Evolutionary conservation across 2,329 filamentous ascomycete species (phyloP), one percentile per base, ranked within the genome.

Genomic region (Colletotrichum musicola): DNA sequence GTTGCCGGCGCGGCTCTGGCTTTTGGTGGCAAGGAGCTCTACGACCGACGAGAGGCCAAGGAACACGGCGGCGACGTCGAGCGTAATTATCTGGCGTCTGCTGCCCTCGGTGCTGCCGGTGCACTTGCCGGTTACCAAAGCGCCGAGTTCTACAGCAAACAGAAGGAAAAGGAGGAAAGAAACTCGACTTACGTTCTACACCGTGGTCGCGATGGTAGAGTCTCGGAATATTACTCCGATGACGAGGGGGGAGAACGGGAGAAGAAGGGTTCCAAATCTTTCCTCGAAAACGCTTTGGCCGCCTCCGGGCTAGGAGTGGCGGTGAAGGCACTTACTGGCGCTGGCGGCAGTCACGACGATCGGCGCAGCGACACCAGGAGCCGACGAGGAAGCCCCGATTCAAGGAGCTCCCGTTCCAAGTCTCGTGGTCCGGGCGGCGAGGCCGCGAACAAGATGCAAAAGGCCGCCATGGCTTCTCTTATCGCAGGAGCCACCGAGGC

Each of bases 401-500:
- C 75, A 20, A 69, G 59, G 38, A 81, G 86, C 22, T 88, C 88
- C 67, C 86, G 87, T 71, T 88, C 86, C 38, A 82, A 84, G 63
- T 84, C 86, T 50, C 82, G 85, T 64, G 84, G 83, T 70, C 71
- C 83, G 65, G 85, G 84, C 47, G 81, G 84, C 59, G 75, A 78
- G 49, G 78, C 76, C 35, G 80, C 83, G 42, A 85, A 83, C 74
- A 93, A 93, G 74, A 88, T 93, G 54, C 90, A 94, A 73, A 94
- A 97, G 81, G 94, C 94, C 40, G 93, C 95, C 77, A 95, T 96
- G 84, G 95, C 95, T 40, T 96, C 95, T 20, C 85, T 98, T 46
- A 88, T 97, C 54, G 95, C 95, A 35, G 95, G 94, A 74, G 95
- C 95, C 47, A 92, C 94, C 62, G 95, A 98, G 80, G 95, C 95